Conservation (phyloP, 2,329 filamentous ascomycete genomes). For the Fusarium denticulatum region DNA sequence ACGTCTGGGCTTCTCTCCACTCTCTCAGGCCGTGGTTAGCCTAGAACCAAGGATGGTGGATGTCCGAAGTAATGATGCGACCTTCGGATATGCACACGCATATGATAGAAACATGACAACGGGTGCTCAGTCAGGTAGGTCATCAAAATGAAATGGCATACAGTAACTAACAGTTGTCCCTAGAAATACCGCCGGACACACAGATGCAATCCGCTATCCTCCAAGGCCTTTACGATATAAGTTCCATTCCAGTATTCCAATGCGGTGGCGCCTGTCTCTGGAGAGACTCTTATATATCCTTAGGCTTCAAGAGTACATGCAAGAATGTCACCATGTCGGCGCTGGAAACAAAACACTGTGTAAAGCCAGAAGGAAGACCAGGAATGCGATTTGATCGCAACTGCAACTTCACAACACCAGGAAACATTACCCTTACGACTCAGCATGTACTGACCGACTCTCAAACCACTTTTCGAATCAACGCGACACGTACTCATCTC, state of each 20-base stretch:
- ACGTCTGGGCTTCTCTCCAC: background rate
- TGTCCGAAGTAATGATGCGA: background rate
- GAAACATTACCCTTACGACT: background rate
- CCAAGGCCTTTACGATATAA: background rate
- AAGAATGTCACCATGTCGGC: background rate
- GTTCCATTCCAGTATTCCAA: background rate
- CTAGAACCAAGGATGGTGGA: background rate
- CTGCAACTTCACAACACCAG: background rate
- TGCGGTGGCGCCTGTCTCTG: background rate
- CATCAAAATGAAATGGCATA: fast-evolving
- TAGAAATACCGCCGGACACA: background rate
- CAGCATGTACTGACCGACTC: background rate
- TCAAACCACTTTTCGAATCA: background rate
- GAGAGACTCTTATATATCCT: background rate
- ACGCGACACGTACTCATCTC: background rate
- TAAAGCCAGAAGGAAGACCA: background rate
- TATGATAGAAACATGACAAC: background rate
- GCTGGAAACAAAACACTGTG: background rate
- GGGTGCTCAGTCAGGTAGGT: background rate
- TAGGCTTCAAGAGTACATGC: background rate
- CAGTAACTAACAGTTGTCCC: background rate
- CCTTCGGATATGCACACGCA: background rate
- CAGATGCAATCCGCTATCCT: background rate
- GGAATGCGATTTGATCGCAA: background rate
- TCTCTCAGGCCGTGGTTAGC: background rate